Conservation (phyloP, 2,329 filamentous ascomycete species). For the Aspergillus sp. region DNA sequence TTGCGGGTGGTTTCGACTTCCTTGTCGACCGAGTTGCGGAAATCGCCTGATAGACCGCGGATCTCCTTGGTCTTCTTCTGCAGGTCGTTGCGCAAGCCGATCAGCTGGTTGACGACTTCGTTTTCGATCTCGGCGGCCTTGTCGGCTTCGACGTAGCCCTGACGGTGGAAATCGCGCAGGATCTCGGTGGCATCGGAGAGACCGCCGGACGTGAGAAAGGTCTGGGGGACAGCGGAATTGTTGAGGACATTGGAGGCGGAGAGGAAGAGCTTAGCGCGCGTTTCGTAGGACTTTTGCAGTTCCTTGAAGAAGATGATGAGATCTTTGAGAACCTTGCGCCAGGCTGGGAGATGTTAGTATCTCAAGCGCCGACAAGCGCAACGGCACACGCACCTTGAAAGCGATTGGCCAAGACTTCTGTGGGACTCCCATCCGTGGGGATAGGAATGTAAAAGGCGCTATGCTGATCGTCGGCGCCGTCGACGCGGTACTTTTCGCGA, state of each 20-base stretch:
- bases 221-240: constrained; percentile 70
- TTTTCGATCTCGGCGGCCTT: constrained; percentile 89
- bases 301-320: constrained; percentile 92
- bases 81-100: constrained; percentile 80
- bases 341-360: constrained; percentile 55
- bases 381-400: constrained; percentile 74
- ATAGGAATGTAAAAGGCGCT: constrained; percentile 89
- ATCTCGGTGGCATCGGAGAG: constrained; percentile 82
- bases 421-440: constrained; percentile 81
- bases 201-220: constrained; percentile 78
- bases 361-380: not conserved
- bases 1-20: constrained; percentile 84
- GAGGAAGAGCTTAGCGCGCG: constrained; percentile 73
- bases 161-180: constrained; percentile 77
- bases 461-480: constrained; percentile 62
- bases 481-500: constrained; percentile 45
- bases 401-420: constrained; percentile 78
- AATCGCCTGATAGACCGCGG: constrained; percentile 86
- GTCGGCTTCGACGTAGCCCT: constrained; percentile 73
- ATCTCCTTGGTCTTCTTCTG: constrained; percentile 99
- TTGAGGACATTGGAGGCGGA: constrained; percentile 83
- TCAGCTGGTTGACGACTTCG: constrained; percentile 85
- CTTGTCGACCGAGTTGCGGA: constrained; percentile 94
- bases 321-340: constrained; percentile 93
- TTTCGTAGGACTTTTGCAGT: constrained; percentile 84